Evolutionary conservation across 495 filamentous ascomycete genomes (phyloP).

Genomic region (Aspergillus affinis): DNA sequence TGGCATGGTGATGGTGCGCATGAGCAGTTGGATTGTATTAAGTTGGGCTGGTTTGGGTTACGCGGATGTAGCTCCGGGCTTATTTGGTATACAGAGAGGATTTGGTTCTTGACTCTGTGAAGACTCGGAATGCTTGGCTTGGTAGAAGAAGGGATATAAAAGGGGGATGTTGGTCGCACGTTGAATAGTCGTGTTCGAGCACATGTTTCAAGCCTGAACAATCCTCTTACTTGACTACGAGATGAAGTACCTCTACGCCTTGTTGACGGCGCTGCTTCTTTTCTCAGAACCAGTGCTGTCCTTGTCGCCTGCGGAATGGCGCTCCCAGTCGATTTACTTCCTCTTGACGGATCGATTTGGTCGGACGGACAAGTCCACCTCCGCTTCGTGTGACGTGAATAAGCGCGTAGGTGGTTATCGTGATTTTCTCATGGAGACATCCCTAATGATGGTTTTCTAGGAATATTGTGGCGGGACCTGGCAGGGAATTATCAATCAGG

Average conservation of each 20-base stretch:
- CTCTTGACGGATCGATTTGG: constrained; percentile 76
- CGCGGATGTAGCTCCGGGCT: not conserved
- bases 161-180: not conserved
- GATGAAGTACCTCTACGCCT: not conserved
- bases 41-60: not conserved
- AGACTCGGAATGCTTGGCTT: not conserved
- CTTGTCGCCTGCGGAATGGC: constrained; percentile 53
- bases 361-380: constrained; percentile 63
- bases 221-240: too few species aligned
- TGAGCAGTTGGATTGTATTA: not conserved
- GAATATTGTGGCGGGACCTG: not conserved
- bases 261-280: not conserved
- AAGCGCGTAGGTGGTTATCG: constrained; percentile 24
- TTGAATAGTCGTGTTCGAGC: not conserved
- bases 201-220: not conserved
- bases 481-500: not conserved
- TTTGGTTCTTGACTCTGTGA: not conserved
- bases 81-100: not conserved
- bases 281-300: constrained; percentile 19
- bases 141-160: not conserved
- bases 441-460: not conserved
- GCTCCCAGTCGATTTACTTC: constrained; percentile 69
- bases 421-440: not conserved
- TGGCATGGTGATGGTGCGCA: not conserved
- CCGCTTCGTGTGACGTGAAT: constrained; percentile 48